Base-by-base conservation (phyloP, 768 basidiomycete species). In the Hemileccinum rubropunctum region DNA sequence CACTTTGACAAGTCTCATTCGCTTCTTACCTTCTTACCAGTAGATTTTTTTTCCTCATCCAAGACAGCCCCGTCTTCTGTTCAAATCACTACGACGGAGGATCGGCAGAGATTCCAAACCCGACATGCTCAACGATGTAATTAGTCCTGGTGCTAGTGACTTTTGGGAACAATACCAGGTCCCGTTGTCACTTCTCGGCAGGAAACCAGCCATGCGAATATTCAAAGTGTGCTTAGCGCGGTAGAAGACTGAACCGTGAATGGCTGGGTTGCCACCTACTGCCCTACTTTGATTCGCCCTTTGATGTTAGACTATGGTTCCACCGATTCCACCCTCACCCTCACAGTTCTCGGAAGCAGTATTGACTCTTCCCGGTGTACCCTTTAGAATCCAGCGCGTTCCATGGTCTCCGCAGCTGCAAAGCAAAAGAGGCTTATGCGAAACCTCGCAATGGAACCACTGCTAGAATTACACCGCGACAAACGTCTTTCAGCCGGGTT, bases 231-330 rank as follows among this genome's bases (percentile, higher is more conserved):
- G 20, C 76, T 92, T 48, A 83, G 78, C 42, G 84, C 95, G 4
- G 91, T 99, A 42, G 97, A 99, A 68, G 91, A 14, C 80, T 98
- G 48, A 98, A 98, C 60, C n/a, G n/a, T n/a, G n/a, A n/a, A n/a
- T n/a, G 97, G 97, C 14, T 99, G 97, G 97, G 97, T 95, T 13
- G 93, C 94, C 21, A 92, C 92, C 3, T 82, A 91, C 26, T 99
- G 95, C 66, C 92, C 95, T 8, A 95, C 91, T 1, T 79, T 99
- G 32, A 81, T 80, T 3, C 84, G 97, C n/a, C 97, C 97, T 3
- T 99, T 99, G 8, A 95, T 99, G 91, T 76, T 99, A 50, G 97
- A 99, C 69, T 95, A 95, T 67, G 90, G 90, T 51, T 98, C 95
- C 9, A 85, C 83, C 5, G 97, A 98, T 70, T 93, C 95, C 3